These are phyloP conservation scores for Herpetomonas samuelpessoai DNA, from an alignment of 208 protist genomes.

Conservation along the genomic window DNA sequence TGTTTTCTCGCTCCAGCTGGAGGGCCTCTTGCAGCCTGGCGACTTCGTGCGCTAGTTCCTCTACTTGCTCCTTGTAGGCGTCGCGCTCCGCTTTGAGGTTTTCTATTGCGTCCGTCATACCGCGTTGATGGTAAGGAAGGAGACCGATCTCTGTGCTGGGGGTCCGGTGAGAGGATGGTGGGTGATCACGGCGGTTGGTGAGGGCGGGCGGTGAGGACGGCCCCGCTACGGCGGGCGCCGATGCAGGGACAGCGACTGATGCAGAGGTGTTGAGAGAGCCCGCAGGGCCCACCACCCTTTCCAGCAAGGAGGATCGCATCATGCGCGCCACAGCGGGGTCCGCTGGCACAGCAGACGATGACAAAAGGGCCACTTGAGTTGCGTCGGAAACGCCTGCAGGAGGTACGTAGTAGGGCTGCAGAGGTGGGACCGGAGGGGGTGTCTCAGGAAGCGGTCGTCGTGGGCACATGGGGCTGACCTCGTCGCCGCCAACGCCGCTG, in stretches of 20 bases:
- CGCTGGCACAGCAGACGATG: too few relatives aligned
- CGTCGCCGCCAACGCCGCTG: background rate
- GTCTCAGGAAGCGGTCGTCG: background rate
- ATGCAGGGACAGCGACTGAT: background rate
- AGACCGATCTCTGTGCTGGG: too few relatives aligned
- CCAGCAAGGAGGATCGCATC: background rate
- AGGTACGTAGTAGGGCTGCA: conserved; percentile 1
- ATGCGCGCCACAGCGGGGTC: background rate
- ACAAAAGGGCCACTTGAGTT: too few relatives aligned
- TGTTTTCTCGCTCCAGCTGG: conserved; percentile 8
- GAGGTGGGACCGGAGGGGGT: background rate
- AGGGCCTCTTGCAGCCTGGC: conserved; percentile 6
- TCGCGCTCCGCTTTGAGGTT: conserved; percentile 27
- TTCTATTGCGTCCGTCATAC: too few relatives aligned
- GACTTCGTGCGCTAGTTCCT: conserved; percentile 16
- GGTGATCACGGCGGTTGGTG: too few relatives aligned
- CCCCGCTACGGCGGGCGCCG: too few relatives aligned
- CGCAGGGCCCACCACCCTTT: background rate
- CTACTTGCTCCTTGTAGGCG: conserved; percentile 14
- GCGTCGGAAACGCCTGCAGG: too few relatives aligned
- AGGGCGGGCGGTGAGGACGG: too few relatives aligned
- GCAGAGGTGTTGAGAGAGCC: background rate
- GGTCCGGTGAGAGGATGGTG: too few relatives aligned
- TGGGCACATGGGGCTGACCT: background rate
- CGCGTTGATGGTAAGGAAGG: too few relatives aligned